Conservation (phyloP, 139 green algal genomes). For the Chlamydomonas asymmetrica region DNA sequence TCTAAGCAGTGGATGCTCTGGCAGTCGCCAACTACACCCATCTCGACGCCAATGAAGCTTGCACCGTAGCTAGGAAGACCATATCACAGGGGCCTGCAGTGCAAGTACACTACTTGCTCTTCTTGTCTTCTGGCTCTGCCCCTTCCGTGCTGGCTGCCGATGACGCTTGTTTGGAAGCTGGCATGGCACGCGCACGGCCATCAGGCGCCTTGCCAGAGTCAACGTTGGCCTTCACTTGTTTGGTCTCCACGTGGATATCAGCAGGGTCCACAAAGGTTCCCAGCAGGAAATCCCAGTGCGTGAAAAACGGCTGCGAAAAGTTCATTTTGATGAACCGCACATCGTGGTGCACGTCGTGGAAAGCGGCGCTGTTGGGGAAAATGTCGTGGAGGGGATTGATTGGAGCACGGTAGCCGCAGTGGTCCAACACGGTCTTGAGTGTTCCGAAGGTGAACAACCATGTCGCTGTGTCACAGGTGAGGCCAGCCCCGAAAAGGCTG, state of each 20-base stretch:
- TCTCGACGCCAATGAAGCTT: too few relatives aligned
- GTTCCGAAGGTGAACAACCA: slow-evolving; percentile 61
- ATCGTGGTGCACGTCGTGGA: slow-evolving; percentile 71
- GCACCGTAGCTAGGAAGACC: too few relatives aligned
- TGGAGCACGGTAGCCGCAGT: slow-evolving; percentile 61
- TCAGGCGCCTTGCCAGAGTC: too few relatives aligned
- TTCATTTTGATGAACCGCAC: slow-evolving; percentile 62
- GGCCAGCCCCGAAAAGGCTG: slow-evolving; percentile 43
- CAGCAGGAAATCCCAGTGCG: slow-evolving; percentile 60
- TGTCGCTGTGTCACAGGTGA: slow-evolving; percentile 43
- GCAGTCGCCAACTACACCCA: too few relatives aligned
- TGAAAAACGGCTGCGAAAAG: slow-evolving; percentile 75
- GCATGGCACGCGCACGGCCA: too few relatives aligned
- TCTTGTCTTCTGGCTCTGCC: too few relatives aligned
- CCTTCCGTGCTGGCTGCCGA: too few relatives aligned
- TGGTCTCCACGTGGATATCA: slow-evolving; percentile 13
- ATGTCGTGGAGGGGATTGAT: slow-evolving; percentile 67
- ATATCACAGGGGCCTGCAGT: too few relatives aligned
- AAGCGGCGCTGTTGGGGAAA: slow-evolving; percentile 66
- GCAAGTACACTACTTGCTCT: too few relatives aligned
- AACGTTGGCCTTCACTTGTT: too few relatives aligned
- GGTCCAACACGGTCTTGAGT: slow-evolving; percentile 71
- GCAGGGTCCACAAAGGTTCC: slow-evolving; percentile 25
- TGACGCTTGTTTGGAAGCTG: too few relatives aligned
- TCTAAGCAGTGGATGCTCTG: too few relatives aligned